Base-by-base conservation (phyloP, 257 asterid species). In the Gentiana macrophylla region DNA sequence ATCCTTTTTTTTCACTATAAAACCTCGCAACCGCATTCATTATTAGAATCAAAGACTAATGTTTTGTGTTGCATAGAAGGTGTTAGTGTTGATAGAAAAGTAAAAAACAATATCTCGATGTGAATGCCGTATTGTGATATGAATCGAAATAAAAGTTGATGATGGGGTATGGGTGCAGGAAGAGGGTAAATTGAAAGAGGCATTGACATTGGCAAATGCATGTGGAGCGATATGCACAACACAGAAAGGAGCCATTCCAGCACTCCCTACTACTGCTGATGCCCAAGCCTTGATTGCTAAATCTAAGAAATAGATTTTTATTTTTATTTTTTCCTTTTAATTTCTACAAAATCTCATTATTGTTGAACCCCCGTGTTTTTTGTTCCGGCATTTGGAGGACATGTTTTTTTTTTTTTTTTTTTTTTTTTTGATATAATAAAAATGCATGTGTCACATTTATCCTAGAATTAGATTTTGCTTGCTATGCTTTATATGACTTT, bases 161-260 rank as follows among this genome's bases (percentile, higher is more conserved):
- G 24, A 24, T 24, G 24, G 24, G 24, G 24, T 24, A 24, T 24
- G 24, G 24, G 24, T 64, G 50, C 57, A 77, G 78, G 71, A 74
- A 5, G 79, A 74, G 48, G 61, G 38, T 3, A 68, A 62, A 41
- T 45, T 77, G 52, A 71, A 56, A 53, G 70, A 68, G 34, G 76
- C 76, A 5, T 49, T 78, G 13, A 63, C 12, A 49, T 64, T 74
- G 47, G 72, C 84, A 33, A 68, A 69, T 78, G 80, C 84, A 8
- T 78, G 80, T 50, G 84, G 84, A 0, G 80, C 80, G 4, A 62
- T 78, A 10, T 68, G 67, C 47, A 78, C 84, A 8, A 78, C 76
- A n/a, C 68, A 74, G 57, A 78, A 78, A 53, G 80, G 80, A 15
- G 80, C 80, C 56, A 74, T 74, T 32, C 84, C 84, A 9, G 80